A percentile compares a stretch with the other conserved stretches of the same genome.
Conservation (phyloP, 768 basidiomycete genomes). For the Mycena pura region DNA sequence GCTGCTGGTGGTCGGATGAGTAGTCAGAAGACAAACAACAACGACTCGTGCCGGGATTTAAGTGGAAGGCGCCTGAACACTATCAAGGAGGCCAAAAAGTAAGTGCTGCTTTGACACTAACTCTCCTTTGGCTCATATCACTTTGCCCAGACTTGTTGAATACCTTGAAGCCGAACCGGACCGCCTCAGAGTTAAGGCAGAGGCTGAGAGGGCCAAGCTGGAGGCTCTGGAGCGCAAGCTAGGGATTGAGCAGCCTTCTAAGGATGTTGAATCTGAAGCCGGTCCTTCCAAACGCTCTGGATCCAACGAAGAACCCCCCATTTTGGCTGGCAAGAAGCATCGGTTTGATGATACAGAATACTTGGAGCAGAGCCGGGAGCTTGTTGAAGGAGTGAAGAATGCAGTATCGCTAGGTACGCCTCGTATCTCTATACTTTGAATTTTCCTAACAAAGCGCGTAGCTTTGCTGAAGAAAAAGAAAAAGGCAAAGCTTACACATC, state of each 20-base stretch:
- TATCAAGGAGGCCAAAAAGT: constrained; percentile 97
- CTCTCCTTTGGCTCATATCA: not conserved
- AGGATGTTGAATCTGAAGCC: constrained; percentile 40
- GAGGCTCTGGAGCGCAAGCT: constrained; percentile 86
- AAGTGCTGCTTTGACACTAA: constrained; percentile 31
- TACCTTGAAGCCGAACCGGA: constrained; percentile 87
- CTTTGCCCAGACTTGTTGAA: constrained; percentile 68
- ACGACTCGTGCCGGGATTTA: constrained; percentile 93
- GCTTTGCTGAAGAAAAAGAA: constrained; percentile 80
- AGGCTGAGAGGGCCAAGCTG: constrained; percentile 82
- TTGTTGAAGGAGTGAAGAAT: constrained; percentile 89
- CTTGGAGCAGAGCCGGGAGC: constrained; percentile 87
- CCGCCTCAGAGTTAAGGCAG: constrained; percentile 77
- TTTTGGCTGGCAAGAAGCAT: constrained; percentile 78
- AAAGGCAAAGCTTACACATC: constrained; percentile 60
- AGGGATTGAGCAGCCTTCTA: constrained; percentile 59
- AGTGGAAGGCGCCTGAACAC: constrained; percentile 90
- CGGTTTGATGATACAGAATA: constrained; percentile 93
- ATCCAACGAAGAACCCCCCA: constrained; percentile 46
- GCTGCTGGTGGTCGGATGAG: constrained; percentile 99
- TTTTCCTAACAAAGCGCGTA: constrained; percentile 37
- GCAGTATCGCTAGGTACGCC: constrained; percentile 82
- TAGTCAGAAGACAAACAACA: constrained; percentile 93
- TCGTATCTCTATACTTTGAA: constrained; percentile 27
- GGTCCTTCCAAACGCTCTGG: constrained; percentile 38